These are phyloP conservation scores for Ascochyta koolunga DNA, from an alignment of 2,329 filamentous ascomycete species.

Conservation along the genomic window DNA sequence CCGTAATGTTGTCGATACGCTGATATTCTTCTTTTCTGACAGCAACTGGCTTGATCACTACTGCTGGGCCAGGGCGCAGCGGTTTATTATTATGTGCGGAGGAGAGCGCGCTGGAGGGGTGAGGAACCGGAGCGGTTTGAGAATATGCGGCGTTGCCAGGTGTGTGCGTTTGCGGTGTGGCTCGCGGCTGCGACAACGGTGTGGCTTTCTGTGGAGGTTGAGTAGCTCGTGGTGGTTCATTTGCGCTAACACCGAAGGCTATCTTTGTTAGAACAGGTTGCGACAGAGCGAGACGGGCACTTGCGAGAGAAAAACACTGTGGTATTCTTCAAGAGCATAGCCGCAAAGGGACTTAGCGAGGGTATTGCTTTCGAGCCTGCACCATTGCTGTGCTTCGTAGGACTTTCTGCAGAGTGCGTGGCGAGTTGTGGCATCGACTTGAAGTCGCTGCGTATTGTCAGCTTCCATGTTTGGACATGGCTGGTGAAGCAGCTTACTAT, in stretches of 20 bases:
- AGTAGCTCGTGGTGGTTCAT: constrained; percentile 18
- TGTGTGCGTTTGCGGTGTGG: constrained; percentile 15
- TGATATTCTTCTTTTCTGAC: constrained; percentile 51
- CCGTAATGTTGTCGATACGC: constrained; percentile 45
- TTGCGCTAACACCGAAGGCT: constrained; percentile 23
- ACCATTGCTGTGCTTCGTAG: constrained; percentile 29
- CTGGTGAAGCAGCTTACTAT: constrained; percentile 58
- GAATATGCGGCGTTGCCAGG: constrained; percentile 19
- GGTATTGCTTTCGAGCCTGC: constrained; percentile 20
- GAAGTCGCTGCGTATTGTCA: constrained; percentile 37
- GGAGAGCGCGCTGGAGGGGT: constrained; percentile 22
- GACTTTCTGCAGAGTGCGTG: constrained; percentile 40
- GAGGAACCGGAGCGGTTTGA: constrained; percentile 23
- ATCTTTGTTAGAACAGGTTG: constrained; percentile 20
- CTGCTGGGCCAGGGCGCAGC: constrained; percentile 47
- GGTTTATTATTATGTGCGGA: constrained; percentile 24
- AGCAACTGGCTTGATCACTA: constrained; percentile 55
- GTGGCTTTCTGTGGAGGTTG: constrained; percentile 18
- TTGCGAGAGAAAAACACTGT: constrained; percentile 46
- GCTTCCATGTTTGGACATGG: neutral
- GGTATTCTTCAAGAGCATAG: constrained; percentile 57
- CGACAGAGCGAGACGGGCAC: constrained; percentile 3
- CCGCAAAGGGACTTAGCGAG: constrained; percentile 59
- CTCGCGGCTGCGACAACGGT: constrained; percentile 17
- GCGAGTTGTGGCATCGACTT: constrained; percentile 39